Base-by-base conservation (phyloP, 1,139 yeast species). In the Geotrichum europaeum region DNA sequence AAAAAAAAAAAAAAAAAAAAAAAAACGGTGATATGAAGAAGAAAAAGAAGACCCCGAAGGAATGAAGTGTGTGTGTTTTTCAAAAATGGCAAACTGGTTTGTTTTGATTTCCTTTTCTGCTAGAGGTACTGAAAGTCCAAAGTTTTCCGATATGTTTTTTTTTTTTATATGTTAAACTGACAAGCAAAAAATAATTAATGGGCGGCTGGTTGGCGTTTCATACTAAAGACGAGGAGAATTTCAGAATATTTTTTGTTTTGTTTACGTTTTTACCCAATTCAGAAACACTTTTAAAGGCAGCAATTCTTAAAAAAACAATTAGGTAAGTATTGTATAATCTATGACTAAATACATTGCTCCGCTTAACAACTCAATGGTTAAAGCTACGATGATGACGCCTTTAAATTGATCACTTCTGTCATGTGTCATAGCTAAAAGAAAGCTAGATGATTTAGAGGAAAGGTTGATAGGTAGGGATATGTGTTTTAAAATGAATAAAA, bases 1-100 rank as follows among this genome's bases (percentile, higher is more conserved):
- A 7, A 59, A 60, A 45, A 59, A 58, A 20, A 59, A 55, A 25
- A 51, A 51, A 24, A 20, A 49, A 51, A 25, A 45, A 20, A 52
- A 28, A 45, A 25, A 13, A 36, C 22, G 15, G 18, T 25, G 40
- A 53, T 22, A 25, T 10, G 10, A 50, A 56, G 50, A 24, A 25
- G 20, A 36, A 28, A n/a, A 36, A 15, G 40, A 49, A 56, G 25
- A 32, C 9, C 32, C 32, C 32, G 32, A 28, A 28, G 2, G 9
- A 36, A 13, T 36, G 43, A 36, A 12, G 18, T 36, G n/a, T 15
- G 5, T 36, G 2, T 13, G 1, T 36, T 36, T 28, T 28, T 25
- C 28, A 3, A 28, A 28, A 28, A 28, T 7, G 5, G 5, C 15
- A 36, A 36, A 36, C 43, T 15, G 18, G 43, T 36, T 36, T n/a